Percentiles rank a stretch among this genome's conserved stretches.
These are phyloP conservation scores for Solanum pennellii DNA, from an alignment of 257 asterid species.

Conservation along the genomic window DNA sequence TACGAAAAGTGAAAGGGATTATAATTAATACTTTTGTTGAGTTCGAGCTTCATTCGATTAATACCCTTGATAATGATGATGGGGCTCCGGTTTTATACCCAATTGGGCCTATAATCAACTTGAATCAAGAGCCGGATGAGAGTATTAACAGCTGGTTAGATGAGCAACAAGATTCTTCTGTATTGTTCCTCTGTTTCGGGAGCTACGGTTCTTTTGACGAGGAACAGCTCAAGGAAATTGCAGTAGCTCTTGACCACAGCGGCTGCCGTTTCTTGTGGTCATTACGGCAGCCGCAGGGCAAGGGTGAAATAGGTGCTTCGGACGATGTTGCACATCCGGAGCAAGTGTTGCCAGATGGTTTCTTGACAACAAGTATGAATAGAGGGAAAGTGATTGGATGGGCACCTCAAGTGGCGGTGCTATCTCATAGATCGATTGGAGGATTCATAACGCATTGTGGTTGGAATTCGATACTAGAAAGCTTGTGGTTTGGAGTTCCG, in stretches of 20 bases:
- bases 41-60: constrained; percentile 18
- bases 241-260: neutral
- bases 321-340: neutral
- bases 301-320: neutral
- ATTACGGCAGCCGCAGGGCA: neutral
- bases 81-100: constrained; percentile 25
- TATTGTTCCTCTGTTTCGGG: constrained; percentile 18
- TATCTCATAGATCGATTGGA: constrained; percentile 10
- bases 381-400: constrained; percentile 14
- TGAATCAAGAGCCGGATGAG: neutral
- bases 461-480: constrained; percentile 16
- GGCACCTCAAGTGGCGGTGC: constrained; percentile 11
- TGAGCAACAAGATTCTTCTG: constrained; percentile 1
- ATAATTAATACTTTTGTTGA: constrained; percentile 37
- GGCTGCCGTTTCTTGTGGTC: constrained; percentile 9
- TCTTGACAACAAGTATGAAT: neutral
- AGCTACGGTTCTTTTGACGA: constrained; percentile 9
- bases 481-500: constrained; percentile 17
- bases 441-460: constrained; percentile 18
- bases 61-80: neutral
- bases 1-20: constrained; percentile 16
- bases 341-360: constrained; percentile 10
- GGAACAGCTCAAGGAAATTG: constrained; percentile 11
- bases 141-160: constrained; percentile 8
- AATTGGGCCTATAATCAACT: constrained; percentile 27